Conservation (phyloP, 768 basidiomycete species). For the Rhodotorula graminis region DNA sequence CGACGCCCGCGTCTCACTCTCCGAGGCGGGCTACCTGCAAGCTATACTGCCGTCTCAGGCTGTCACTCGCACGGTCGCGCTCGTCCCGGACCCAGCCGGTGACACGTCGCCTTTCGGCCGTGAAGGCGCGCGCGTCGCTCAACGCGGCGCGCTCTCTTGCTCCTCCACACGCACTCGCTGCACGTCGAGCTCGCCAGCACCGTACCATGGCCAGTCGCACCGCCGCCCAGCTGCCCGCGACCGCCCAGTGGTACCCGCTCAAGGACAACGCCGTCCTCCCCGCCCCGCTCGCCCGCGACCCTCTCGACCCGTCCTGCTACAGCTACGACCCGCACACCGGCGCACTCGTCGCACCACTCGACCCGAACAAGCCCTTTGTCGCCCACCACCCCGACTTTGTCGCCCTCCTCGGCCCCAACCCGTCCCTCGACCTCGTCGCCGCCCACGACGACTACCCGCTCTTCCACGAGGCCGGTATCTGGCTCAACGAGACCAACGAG, state of each 20-base stretch:
- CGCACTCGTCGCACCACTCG: slow-evolving; percentile 56
- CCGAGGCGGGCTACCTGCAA: too few species aligned
- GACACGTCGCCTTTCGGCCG: too few species aligned
- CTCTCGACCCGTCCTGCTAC: slow-evolving; percentile 1
- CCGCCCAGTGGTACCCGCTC: neutral
- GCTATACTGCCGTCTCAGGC: too few species aligned
- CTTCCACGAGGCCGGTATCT: slow-evolving; percentile 74
- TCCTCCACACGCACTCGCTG: too few species aligned
- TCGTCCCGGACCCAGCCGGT: too few species aligned
- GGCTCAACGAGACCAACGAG: slow-evolving; percentile 62
- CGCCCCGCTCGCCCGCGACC: neutral
- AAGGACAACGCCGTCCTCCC: slow-evolving; percentile 13
- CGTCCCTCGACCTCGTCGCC: slow-evolving; percentile 60
- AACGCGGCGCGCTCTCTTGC: too few species aligned
- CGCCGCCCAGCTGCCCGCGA: neutral
- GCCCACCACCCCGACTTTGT: slow-evolving; percentile 58
- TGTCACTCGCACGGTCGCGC: too few species aligned
- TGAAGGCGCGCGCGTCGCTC: too few species aligned
- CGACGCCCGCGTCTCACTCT: too few species aligned
- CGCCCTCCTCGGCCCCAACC: slow-evolving; percentile 56
- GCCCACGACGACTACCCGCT: slow-evolving; percentile 58
- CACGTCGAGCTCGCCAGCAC: too few species aligned
- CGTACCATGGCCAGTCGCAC: neutral
- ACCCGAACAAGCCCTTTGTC: slow-evolving; percentile 59
- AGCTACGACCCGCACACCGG: neutral